Percentiles rank a stretch among this genome's conserved stretches.
These are phyloP conservation scores for Cucumis melo DNA, from an alignment of 306 rosid species.

Conservation along the genomic window DNA sequence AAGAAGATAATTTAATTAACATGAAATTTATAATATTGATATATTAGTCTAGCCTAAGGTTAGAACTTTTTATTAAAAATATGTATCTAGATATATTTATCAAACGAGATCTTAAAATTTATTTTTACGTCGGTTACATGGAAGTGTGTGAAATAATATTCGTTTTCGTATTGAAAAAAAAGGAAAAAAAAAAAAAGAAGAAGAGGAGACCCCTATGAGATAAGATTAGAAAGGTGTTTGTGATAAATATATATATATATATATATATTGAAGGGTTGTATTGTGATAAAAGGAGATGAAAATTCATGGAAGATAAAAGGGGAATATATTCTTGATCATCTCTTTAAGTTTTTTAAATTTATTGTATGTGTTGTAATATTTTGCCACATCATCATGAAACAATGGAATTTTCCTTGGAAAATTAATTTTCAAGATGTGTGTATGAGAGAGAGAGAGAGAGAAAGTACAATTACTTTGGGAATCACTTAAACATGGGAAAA, in stretches of 20 bases:
- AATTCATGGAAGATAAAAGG: background rate
- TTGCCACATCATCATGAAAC: background rate
- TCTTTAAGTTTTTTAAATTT: background rate
- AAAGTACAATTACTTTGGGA: constrained; percentile 2
- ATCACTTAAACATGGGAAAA: background rate
- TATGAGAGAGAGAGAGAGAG: background rate
- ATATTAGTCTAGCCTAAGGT: too few species aligned
- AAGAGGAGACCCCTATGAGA: background rate
- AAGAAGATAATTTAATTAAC: too few species aligned
- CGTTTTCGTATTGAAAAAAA: too few species aligned
- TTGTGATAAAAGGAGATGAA: background rate
- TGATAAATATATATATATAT: background rate
- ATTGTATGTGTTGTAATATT: background rate
- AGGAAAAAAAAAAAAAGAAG: too few species aligned
- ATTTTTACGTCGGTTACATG: too few species aligned
- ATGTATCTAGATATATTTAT: too few species aligned
- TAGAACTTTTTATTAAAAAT: too few species aligned
- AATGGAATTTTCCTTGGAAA: background rate
- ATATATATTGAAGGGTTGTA: background rate
- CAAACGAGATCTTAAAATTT: too few species aligned
- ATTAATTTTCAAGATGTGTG: background rate
- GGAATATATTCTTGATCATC: constrained; percentile 5
- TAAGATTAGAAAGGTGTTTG: background rate
- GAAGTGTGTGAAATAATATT: too few species aligned
- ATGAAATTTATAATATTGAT: too few species aligned